Conservation (phyloP, 495 filamentous ascomycete genomes). For the Clavariopsis aquatica region DNA sequence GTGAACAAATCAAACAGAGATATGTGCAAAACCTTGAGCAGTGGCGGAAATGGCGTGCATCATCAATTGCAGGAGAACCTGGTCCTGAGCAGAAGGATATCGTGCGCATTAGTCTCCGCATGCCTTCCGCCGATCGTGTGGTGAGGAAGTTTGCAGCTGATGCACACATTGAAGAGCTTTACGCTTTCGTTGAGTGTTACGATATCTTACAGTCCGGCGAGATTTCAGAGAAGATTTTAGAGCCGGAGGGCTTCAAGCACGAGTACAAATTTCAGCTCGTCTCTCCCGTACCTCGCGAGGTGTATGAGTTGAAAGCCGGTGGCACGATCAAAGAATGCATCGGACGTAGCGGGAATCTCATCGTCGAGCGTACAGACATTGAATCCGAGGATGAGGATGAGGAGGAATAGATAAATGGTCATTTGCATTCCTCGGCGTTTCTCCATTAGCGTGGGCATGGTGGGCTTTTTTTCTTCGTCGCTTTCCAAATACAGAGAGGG, state of each 20-base stretch:
- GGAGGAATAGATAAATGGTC: conserved; percentile 1
- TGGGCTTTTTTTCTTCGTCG: not conserved
- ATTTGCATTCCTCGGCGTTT: not conserved
- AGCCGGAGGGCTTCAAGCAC: conserved; percentile 73
- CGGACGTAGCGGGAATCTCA: conserved; percentile 81
- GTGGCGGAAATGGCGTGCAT: conserved; percentile 81
- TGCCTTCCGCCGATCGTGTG: conserved; percentile 70
- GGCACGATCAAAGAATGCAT: conserved; percentile 69
- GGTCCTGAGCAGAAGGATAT: conserved; percentile 61
- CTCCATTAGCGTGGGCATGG: conserved; percentile 2
- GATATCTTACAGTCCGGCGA: conserved; percentile 56
- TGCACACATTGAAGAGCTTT: conserved; percentile 79
- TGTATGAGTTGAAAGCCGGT: conserved; percentile 66
- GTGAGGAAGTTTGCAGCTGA: conserved; percentile 69
- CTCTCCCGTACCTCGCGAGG: conserved; percentile 76
- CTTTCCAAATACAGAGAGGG: not conserved
- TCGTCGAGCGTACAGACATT: conserved; percentile 73
- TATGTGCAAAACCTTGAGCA: conserved; percentile 60
- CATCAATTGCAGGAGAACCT: conserved; percentile 68
- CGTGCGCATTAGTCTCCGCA: conserved; percentile 78
- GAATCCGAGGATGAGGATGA: conserved; percentile 51
- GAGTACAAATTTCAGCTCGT: conserved; percentile 79
- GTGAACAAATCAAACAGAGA: conserved; percentile 63
- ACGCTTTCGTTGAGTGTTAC: conserved; percentile 95
- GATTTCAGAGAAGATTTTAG: conserved; percentile 40